Conservation (phyloP, 2,329 filamentous ascomycete genomes). For the Pyrenochaeta sp. region DNA sequence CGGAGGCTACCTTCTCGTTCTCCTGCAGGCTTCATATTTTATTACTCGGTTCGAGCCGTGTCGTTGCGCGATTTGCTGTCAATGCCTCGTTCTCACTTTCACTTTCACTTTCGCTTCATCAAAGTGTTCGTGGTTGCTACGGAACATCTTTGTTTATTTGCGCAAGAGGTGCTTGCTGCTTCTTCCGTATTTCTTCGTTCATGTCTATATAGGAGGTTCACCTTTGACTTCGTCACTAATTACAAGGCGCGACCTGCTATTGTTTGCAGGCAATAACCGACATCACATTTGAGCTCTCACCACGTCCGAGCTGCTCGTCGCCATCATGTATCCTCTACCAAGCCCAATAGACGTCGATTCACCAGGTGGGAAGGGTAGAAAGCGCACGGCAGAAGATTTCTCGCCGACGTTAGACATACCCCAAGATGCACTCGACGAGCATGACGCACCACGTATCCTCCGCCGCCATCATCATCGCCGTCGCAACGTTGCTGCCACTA, state of each 20-base stretch:
- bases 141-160: background rate
- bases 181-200: background rate
- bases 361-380: constrained; percentile 21
- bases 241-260: background rate
- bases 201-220: background rate
- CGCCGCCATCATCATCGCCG: constrained; percentile 32
- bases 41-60: too few relatives aligned
- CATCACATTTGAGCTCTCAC: background rate
- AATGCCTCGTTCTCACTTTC: too few relatives aligned
- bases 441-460: constrained; percentile 22
- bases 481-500: constrained; percentile 27
- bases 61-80: too few relatives aligned
- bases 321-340: constrained; percentile 7
- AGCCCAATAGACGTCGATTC: constrained; percentile 11
- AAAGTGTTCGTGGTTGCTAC: background rate
- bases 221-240: background rate
- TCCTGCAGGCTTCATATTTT: too few relatives aligned
- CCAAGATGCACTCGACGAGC: background rate
- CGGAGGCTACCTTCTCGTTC: too few relatives aligned
- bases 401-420: background rate
- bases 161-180: background rate
- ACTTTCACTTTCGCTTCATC: too few relatives aligned
- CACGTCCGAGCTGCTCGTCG: background rate
- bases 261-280: background rate
- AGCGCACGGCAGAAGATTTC: constrained; percentile 28